These are phyloP conservation scores for Anthostomella pinea DNA, from an alignment of 2,329 filamentous ascomycete species.

Conservation along the genomic window DNA sequence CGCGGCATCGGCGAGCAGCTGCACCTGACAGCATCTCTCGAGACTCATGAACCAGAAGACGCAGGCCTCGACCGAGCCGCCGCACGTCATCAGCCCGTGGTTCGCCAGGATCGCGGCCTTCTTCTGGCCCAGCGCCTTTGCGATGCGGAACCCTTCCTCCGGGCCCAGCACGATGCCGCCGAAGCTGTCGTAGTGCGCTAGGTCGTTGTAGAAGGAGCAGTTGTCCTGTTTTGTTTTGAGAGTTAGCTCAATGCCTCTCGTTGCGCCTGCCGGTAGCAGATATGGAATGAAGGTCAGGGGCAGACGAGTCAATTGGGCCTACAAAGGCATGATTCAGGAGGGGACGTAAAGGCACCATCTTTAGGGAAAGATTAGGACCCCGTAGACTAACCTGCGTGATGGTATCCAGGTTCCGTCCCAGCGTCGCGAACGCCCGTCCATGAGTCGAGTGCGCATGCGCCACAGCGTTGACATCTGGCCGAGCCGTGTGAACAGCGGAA, in stretches of 20 bases:
- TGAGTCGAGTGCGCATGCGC: conserved; percentile 55
- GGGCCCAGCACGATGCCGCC: conserved; percentile 50
- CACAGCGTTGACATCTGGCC: conserved; percentile 53
- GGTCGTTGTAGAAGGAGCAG: conserved; percentile 56
- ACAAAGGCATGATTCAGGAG: no score
- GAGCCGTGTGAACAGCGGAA: conserved; percentile 50
- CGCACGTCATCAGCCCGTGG: conserved; percentile 53
- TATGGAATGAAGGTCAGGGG: no score
- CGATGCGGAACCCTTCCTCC: conserved; percentile 50
- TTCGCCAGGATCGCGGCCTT: conserved; percentile 55
- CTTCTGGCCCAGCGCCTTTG: conserved; percentile 42
- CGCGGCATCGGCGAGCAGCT: conserved; percentile 56
- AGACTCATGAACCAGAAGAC: conserved; percentile 54
- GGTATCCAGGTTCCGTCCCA: conserved; percentile 63
- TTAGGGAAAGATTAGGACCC: no score
- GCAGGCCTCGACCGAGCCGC: conserved; percentile 46
- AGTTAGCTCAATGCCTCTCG: no score
- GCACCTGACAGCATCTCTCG: conserved; percentile 46
- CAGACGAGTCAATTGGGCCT: no score
- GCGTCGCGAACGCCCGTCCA: conserved; percentile 56
- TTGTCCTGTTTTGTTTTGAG: no score
- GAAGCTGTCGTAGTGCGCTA: conserved; percentile 45
- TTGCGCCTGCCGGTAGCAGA: no score
- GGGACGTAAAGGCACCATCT: no score
- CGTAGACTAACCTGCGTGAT: no score